Evolutionary conservation across 2,329 filamentous ascomycete species (phyloP).

Genomic region (Cordyceps tenuipes): DNA sequence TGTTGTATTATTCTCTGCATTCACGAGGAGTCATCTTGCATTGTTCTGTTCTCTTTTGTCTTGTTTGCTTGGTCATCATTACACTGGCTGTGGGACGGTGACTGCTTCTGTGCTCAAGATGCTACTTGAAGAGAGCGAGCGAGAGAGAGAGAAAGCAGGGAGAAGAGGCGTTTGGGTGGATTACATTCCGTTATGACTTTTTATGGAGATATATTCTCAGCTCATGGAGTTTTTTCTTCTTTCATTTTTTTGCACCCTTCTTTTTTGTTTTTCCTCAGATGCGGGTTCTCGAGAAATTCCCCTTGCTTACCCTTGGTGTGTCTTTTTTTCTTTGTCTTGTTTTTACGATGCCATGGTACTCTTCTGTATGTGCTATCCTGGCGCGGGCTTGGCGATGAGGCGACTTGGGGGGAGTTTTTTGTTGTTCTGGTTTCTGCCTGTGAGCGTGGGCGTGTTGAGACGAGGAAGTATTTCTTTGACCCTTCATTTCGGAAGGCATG

Average conservation of each 20-base stretch:
- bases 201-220: not conserved
- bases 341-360: not conserved
- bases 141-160: not conserved
- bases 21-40: constrained; percentile 7
- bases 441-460: too few species aligned
- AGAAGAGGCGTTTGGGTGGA: not conserved
- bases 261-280: constrained; percentile 8
- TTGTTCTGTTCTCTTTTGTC: not conserved
- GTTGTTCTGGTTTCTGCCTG: too few species aligned
- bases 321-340: constrained; percentile 1
- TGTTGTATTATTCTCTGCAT: constrained; percentile 9
- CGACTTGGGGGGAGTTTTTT: too few species aligned
- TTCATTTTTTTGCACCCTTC: not conserved
- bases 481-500: not conserved
- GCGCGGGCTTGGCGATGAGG: too few species aligned
- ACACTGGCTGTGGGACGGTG: not conserved
- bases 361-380: not conserved
- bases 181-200: not conserved
- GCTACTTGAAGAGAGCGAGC: not conserved
- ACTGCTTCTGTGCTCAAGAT: not conserved
- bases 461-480: too few species aligned
- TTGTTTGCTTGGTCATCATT: not conserved
- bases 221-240: not conserved
- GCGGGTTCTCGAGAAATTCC: constrained; percentile 12
- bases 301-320: not conserved